These are phyloP conservation scores for Coniochaeta sp. DNA, from an alignment of 2,329 filamentous ascomycete species.

Conservation along the genomic window DNA sequence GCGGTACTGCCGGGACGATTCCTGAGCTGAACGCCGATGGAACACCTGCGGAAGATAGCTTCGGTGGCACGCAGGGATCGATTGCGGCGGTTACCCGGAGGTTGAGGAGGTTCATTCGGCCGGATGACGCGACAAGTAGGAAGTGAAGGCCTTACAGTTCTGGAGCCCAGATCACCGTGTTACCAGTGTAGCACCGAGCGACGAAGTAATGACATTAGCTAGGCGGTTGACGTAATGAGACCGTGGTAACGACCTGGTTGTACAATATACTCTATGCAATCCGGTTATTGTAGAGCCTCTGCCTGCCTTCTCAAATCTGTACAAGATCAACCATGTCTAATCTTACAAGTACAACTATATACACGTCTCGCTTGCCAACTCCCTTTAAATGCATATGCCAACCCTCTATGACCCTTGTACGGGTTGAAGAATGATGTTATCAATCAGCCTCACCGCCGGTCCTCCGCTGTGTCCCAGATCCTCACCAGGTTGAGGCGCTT, in stretches of 20 bases:
- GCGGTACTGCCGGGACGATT: neutral
- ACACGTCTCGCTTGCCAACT: neutral
- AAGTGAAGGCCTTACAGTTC: neutral
- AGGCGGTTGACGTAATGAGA: neutral
- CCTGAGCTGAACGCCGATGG: neutral
- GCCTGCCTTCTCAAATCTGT: too few relatives aligned
- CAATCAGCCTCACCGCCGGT: constrained; percentile 79
- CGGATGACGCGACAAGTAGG: neutral
- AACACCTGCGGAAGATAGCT: neutral
- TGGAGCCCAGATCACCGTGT: neutral
- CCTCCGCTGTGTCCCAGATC: constrained; percentile 66
- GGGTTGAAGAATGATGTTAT: constrained; percentile 72
- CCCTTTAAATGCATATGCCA: neutral
- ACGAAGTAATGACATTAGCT: neutral
- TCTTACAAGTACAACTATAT: neutral
- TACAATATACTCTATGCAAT: neutral
- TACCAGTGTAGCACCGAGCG: neutral
- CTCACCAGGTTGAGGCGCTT: constrained; percentile 62
- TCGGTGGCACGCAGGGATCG: neutral
- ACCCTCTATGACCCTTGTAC: neutral
- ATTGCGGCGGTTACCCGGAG: neutral
- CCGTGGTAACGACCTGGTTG: neutral
- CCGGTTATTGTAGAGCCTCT: too few relatives aligned
- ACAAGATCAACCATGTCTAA: neutral
- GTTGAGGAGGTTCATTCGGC: neutral